Percentiles rank a stretch among this genome's conserved stretches.
Conservation (phyloP, 305 asterid genomes). For the Caryopteris hybrid region DNA sequence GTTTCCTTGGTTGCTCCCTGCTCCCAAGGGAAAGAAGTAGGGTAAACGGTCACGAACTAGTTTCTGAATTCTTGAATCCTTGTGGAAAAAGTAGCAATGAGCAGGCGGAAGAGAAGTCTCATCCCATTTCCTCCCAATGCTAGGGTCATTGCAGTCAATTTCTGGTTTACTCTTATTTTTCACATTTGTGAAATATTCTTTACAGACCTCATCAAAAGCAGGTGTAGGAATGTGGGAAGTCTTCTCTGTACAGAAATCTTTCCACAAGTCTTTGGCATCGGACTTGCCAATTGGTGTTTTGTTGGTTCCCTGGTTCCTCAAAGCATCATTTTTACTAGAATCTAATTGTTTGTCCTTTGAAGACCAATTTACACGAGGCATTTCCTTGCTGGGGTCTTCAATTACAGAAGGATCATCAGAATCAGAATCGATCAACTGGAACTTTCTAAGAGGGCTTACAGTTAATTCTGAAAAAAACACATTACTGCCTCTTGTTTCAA, state of each 20-base stretch:
- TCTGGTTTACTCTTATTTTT: conserved; percentile 32
- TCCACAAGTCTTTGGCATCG: conserved; percentile 54
- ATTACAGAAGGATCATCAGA: conserved; percentile 59
- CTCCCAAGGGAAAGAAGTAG: conserved; percentile 70
- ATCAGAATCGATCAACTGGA: conserved; percentile 85
- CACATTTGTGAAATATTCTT: conserved; percentile 58
- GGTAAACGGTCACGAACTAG: conserved; percentile 74
- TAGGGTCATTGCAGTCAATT: conserved; percentile 21
- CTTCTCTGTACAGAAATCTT: conserved; percentile 49
- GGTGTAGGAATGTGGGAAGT: conserved; percentile 62
- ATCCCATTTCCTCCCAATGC: conserved; percentile 23
- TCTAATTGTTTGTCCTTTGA: conserved; percentile 22
- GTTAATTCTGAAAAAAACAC: conserved; percentile 39
- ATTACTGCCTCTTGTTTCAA: conserved; percentile 27
- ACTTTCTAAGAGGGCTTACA: conserved; percentile 78
- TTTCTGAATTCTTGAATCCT: conserved; percentile 67
- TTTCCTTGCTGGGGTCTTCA: conserved; percentile 20
- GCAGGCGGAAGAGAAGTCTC: conserved; percentile 47
- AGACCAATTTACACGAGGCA: conserved; percentile 27
- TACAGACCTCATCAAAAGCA: conserved; percentile 71
- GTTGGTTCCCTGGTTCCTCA: conserved; percentile 17
- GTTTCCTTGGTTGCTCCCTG: conserved; percentile 40
- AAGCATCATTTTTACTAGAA: conserved; percentile 19
- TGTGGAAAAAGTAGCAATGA: conserved; percentile 62
- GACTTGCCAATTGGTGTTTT: conserved; percentile 29